phyloP scores from a whole-genome alignment of 2,329 filamentous ascomycete species.

The Tolypocladium inflatum region DNA sequence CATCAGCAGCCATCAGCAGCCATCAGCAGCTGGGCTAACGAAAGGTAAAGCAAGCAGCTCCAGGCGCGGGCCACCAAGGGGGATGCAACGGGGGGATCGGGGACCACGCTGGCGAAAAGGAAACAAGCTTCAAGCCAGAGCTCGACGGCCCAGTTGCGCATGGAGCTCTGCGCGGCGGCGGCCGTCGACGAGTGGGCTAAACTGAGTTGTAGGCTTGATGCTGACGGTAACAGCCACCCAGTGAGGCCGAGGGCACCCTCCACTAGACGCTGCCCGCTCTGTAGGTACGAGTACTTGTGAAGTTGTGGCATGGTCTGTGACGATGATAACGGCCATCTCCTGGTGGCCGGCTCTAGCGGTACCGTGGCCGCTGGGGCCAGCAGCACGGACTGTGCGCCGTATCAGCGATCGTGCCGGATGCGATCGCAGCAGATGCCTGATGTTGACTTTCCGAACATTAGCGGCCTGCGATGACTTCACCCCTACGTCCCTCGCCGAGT shows the following conservation, averaged over 20 bases:
- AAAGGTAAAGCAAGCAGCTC: constrained; percentile 3
- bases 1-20: neutral
- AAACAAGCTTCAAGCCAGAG: neutral
- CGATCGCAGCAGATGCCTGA: neutral
- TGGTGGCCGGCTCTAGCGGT: neutral
- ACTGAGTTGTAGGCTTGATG: neutral
- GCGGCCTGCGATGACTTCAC: neutral
- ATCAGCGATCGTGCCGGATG: neutral
- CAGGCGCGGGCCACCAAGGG: neutral
- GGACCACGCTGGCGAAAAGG: neutral
- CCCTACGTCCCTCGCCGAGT: neutral
- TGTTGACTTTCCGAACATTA: neutral
- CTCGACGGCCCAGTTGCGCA: neutral
- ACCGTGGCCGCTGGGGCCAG: neutral
- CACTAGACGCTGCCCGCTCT: neutral
- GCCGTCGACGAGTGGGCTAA: neutral
- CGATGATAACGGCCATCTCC: neutral
- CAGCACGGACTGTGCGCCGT: neutral
- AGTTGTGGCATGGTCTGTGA: neutral
- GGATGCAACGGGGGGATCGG: neutral
- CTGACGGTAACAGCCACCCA: neutral
- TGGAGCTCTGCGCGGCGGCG: neutral
- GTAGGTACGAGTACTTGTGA: neutral
- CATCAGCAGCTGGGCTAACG: neutral
- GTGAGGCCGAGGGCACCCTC: neutral